Conservation (phyloP, 2,329 filamentous ascomycete genomes). For the Cryphonectria nitschkei region DNA sequence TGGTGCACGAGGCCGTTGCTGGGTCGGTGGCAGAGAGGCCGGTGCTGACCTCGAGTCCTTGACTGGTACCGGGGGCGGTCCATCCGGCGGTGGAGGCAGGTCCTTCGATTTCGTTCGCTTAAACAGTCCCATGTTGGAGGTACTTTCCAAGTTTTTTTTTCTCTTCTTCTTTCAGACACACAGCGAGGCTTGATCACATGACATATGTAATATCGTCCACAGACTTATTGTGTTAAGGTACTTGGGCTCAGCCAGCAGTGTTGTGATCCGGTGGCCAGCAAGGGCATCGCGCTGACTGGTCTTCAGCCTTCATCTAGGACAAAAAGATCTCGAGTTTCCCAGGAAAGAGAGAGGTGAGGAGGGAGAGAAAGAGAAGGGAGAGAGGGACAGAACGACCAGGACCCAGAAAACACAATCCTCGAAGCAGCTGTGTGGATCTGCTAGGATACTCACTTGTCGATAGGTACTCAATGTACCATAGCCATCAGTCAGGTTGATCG, state of each 20-base stretch:
- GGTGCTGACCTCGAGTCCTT: conserved; percentile 10
- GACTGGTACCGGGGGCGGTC: conserved; percentile 11
- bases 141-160: neutral
- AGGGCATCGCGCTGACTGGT: conserved; percentile 3
- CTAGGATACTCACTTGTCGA: neutral
- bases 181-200: conserved; percentile 4
- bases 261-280: conserved; percentile 5
- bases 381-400: neutral
- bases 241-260: neutral
- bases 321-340: neutral
- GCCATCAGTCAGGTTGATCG: neutral
- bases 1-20: neutral
- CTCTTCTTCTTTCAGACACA: neutral
- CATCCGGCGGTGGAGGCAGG: conserved; percentile 11
- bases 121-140: conserved; percentile 26
- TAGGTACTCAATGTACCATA: neutral
- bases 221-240: neutral
- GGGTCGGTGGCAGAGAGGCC: neutral
- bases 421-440: conserved; percentile 4
- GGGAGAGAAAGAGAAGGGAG: neutral
- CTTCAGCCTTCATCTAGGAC: conserved; percentile 4
- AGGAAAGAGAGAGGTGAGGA: neutral
- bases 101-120: conserved; percentile 25
- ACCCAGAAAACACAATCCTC: neutral
- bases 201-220: neutral